Conservation (phyloP, 345 rosid species). For the Cardamine resedifolia region DNA sequence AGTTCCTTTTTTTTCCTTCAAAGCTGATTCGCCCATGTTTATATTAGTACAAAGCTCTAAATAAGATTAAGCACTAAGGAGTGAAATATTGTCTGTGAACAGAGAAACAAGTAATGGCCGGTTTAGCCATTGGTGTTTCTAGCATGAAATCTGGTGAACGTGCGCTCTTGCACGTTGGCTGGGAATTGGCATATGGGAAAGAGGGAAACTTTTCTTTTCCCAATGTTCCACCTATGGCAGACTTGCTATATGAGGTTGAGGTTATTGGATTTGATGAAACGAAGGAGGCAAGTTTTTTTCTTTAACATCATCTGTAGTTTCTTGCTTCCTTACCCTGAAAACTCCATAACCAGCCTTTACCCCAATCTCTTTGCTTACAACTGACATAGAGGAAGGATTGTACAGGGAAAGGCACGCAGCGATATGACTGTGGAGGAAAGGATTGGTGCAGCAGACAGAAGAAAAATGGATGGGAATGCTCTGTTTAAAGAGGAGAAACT, state of each 20-base stretch:
- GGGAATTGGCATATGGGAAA: slow-evolving; percentile 94
- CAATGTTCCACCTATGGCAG: slow-evolving; percentile 91
- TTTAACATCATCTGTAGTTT: background rate
- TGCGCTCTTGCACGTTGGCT: slow-evolving; percentile 72
- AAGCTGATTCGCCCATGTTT: background rate
- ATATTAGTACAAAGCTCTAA: background rate
- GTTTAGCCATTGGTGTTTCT: slow-evolving; percentile 83
- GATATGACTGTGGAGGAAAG: slow-evolving; percentile 99
- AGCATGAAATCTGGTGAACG: slow-evolving; percentile 93
- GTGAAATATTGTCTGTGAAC: slow-evolving; percentile 31
- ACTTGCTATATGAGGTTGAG: slow-evolving; percentile 83
- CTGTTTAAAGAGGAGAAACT: slow-evolving; percentile 75
- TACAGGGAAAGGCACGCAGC: slow-evolving; percentile 84
- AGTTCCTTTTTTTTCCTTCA: background rate
- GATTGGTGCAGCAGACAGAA: slow-evolving; percentile 85
- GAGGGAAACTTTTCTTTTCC: slow-evolving; percentile 97
- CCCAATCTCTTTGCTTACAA: background rate
- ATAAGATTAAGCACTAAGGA: slow-evolving; percentile 5
- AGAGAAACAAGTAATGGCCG: slow-evolving; percentile 92
- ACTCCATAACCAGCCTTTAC: slow-evolving; percentile 8
- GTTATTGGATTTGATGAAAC: slow-evolving; percentile 97
- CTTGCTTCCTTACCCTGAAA: background rate
- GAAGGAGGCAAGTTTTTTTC: slow-evolving; percentile 65
- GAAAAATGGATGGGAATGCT: slow-evolving; percentile 92
- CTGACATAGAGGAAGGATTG: slow-evolving; percentile 26